Base-by-base conservation (phyloP, 2,329 filamentous ascomycete genomes). In the Scortechinia acanthostroma region DNA sequence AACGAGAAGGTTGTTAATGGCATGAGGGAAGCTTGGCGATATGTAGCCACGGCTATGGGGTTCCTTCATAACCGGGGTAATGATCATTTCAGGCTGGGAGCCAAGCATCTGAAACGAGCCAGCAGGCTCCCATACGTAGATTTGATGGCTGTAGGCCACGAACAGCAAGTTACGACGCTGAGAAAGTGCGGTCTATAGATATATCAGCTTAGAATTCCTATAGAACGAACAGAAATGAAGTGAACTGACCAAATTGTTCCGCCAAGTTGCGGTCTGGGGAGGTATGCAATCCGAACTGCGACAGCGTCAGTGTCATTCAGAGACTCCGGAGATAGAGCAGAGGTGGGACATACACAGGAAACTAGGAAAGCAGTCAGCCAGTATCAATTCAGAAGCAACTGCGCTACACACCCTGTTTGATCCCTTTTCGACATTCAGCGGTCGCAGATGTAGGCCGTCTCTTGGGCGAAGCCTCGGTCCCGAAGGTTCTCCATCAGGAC, bases 1-100 rank as follows among this genome's bases (percentile, higher is more conserved):
- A 21, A 86, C 71, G 10, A 84, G 68, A 15, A 91, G 64, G 50
- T 84, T 76, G 54, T 91, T 91, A 43, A 87, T 72, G 22, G 74
- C 70, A 57, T 91, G 85, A 1, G 76, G 72, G 4, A 64, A 62
- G 1, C 44, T 21, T 0, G 48, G 48, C 46, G 82, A 73, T 22
- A 88, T 66, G 47, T 72, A 70, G 4, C 83, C 83, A 10, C 13
- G 10, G 20, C 10, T 19, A 6, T 19, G 10, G 13, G 35, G 35
- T 6, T 19, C 20, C 35, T 40, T 40, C 35, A 40, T 13, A 10
- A 19, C 35, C 35, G 35, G 66, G 3, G 56, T 57, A n/a, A 72
- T 61, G 23, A 67, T 59, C 51, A 72, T 62, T 25, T 54, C 55
- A 4, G 69, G 64, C 28, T 54, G 55, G 21, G 52, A 50, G 2